Evolutionary conservation across 331 rosid species (phyloP).

Genomic region (Erythrophleum ivorense): DNA sequence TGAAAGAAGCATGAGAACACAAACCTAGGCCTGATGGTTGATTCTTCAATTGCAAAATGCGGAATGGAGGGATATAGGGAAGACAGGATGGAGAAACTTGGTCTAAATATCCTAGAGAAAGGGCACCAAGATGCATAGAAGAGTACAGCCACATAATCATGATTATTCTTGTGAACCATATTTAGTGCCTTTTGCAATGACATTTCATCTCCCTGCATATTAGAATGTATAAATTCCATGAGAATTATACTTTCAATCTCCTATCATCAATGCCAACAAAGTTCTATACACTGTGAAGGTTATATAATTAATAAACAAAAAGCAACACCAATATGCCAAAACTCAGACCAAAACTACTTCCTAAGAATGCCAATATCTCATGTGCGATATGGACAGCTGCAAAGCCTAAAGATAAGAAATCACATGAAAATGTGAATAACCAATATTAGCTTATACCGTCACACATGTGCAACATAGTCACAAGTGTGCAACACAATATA

Average conservation of each 20-base stretch:
- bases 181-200: conserved; percentile 81
- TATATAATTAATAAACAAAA: not conserved
- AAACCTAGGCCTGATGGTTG: conserved; percentile 94
- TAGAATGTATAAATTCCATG: conserved; percentile 33
- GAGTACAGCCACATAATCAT: conserved; percentile 82
- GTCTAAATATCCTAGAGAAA: conserved; percentile 82
- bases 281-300: not conserved
- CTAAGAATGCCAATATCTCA: not conserved
- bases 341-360: conserved; percentile 5
- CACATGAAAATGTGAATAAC: not conserved
- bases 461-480: not conserved
- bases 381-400: not conserved
- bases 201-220: conserved; percentile 82
- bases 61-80: conserved; percentile 77
- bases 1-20: conserved; percentile 37
- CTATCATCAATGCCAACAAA: conserved; percentile 12
- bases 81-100: conserved; percentile 75
- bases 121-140: conserved; percentile 98
- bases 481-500: not conserved
- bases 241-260: conserved; percentile 33
- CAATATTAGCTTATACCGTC: not conserved
- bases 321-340: not conserved
- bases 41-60: conserved; percentile 92
- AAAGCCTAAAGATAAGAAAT: not conserved
- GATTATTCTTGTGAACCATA: conserved; percentile 73